A percentile compares a stretch with the other conserved stretches of the same genome.
Evolutionary conservation across 2,329 filamentous ascomycete species (phyloP).

Genomic region (Curvularia sp.): DNA sequence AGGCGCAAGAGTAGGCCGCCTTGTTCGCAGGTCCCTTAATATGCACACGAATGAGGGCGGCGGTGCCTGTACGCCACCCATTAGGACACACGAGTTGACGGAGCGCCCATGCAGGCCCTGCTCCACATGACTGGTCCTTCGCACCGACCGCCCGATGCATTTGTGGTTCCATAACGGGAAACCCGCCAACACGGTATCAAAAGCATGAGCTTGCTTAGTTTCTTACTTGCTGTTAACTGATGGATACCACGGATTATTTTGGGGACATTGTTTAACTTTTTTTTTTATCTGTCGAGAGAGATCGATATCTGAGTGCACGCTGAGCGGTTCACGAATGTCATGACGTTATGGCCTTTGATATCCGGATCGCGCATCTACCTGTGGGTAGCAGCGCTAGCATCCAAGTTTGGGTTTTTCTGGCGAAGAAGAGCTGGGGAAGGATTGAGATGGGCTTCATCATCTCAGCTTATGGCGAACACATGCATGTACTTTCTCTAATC

Average conservation of each 20-base stretch:
- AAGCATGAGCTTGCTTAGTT: constrained; percentile 45
- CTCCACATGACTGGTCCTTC: constrained; percentile 4
- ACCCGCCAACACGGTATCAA: constrained; percentile 26
- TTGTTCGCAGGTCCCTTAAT: constrained; percentile 8
- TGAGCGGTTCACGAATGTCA: constrained; percentile 53
- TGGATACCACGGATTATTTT: constrained; percentile 44
- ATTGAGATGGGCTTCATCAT: constrained; percentile 23
- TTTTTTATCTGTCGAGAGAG: constrained; percentile 35
- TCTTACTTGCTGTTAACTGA: constrained; percentile 39
- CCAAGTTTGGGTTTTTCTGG: constrained; percentile 28
- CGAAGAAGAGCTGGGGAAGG: constrained; percentile 27
- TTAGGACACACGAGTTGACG: constrained; percentile 2
- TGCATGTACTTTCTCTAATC: constrained; percentile 25
- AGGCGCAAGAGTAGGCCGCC: constrained; percentile 60
- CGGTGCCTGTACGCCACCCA: background rate
- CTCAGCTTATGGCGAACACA: constrained; percentile 15
- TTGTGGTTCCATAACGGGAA: constrained; percentile 6
- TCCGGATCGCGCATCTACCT: constrained; percentile 47
- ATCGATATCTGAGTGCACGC: constrained; percentile 41
- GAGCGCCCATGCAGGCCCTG: constrained; percentile 8
- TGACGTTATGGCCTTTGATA: constrained; percentile 53
- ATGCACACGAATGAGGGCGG: constrained; percentile 4
- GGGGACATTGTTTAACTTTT: constrained; percentile 39
- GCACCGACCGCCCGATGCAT: constrained; percentile 11
- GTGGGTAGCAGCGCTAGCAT: constrained; percentile 39